Evolutionary conservation across 2,329 filamentous ascomycete species (phyloP).

Genomic region (Didymella pomorum): DNA sequence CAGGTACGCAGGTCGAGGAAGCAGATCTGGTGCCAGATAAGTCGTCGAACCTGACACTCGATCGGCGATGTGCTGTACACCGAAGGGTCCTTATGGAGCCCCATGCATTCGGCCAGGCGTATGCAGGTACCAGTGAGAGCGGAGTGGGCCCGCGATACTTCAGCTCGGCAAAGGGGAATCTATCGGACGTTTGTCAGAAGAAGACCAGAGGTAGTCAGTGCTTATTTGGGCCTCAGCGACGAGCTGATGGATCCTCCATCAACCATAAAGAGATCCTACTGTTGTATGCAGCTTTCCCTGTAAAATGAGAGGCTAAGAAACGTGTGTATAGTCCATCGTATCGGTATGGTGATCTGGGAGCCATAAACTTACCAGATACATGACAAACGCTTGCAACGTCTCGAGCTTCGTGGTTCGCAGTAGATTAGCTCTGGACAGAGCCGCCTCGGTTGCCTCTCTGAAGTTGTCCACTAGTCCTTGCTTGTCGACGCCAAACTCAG

Average conservation of each 20-base stretch:
- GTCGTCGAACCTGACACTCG: constrained; percentile 73
- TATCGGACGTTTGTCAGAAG: no score
- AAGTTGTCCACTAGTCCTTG: constrained; percentile 64
- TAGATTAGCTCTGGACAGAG: constrained; percentile 74
- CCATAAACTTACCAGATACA: constrained; percentile 70
- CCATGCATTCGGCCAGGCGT: constrained; percentile 79
- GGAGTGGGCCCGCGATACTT: constrained; percentile 77
- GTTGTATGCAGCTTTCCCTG: neutral
- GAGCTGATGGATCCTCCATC: no score
- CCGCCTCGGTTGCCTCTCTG: constrained; percentile 68
- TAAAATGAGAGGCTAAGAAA: neutral
- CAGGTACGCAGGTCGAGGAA: constrained; percentile 78
- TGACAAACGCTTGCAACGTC: constrained; percentile 77
- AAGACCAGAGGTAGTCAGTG: constrained; percentile 18
- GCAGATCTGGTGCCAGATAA: constrained; percentile 81
- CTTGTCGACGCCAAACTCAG: constrained; percentile 66
- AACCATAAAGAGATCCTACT: neutral
- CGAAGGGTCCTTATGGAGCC: constrained; percentile 74
- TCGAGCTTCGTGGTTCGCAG: constrained; percentile 75
- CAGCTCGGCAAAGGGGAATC: constrained; percentile 75
- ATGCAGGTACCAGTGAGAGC: constrained; percentile 76
- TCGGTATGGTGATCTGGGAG: neutral
- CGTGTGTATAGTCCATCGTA: neutral
- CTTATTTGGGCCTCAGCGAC: no score
- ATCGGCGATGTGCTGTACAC: constrained; percentile 71